A percentile compares a stretch with the other conserved stretches of the same genome.
Evolutionary conservation across 768 basidiomycete genomes (phyloP).

Genomic region (Hygrophoropsis aurantiaca): DNA sequence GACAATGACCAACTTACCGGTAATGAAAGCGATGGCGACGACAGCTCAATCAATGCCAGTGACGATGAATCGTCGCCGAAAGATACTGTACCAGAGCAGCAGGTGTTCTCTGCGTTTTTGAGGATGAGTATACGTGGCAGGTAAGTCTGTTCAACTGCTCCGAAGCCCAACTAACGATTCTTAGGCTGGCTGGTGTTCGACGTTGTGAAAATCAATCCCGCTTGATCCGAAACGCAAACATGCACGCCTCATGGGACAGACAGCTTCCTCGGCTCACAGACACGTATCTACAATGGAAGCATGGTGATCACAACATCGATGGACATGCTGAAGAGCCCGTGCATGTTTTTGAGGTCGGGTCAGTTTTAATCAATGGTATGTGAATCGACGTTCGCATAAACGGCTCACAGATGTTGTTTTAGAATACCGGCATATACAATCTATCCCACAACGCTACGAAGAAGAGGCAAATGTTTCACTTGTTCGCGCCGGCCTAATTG

Average conservation of each 20-base stretch:
- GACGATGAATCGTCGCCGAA: no score
- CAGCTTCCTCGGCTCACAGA: background rate
- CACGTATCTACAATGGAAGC: background rate
- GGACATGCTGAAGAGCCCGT: background rate
- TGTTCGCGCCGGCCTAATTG: background rate
- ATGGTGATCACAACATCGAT: background rate
- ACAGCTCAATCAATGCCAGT: no score
- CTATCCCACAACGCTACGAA: background rate
- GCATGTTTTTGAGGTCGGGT: background rate
- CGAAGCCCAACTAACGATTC: background rate
- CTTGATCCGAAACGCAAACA: background rate
- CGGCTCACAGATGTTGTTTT: background rate
- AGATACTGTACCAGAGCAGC: no score
- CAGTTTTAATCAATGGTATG: background rate
- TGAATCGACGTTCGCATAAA: background rate
- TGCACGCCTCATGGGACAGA: background rate
- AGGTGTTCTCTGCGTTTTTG: background rate
- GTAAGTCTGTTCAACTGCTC: background rate
- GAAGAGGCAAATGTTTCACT: background rate
- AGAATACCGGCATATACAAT: background rate
- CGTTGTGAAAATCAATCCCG: background rate
- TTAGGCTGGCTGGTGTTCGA: background rate
- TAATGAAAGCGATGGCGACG: no score
- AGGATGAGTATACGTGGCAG: background rate
- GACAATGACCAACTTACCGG: background rate